Base-by-base conservation (phyloP, 1,284 basidiomycete genomes). In the Ganoderma resinaceum region DNA sequence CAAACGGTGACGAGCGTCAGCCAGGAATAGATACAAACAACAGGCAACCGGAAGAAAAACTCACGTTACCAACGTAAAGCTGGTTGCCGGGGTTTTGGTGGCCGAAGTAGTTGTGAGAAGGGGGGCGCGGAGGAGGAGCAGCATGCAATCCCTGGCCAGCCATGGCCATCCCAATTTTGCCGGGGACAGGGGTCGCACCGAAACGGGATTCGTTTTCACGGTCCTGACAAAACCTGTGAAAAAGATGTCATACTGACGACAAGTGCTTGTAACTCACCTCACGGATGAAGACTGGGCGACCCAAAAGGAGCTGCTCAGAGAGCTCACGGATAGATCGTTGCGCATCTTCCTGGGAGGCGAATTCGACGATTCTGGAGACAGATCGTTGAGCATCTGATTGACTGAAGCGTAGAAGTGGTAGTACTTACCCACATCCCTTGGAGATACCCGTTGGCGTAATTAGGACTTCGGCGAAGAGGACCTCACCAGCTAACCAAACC, bases 401-500 rank as follows among this genome's bases (percentile, higher is more conserved):
- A 43, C 20, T 26, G 63, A 76, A 20, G 40, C 74, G 26, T 42
- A 63, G 65, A 26, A 35, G 59, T 29, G 63, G 26, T 16, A 62
- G 33, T n/a, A 88, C 95, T 83, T 78, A 97, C 96, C 96, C 96
- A 90, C 97, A 98, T 80, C 97, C 97, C 82, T 99, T 99, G 59
- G 96, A 98, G 72, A 97, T 90, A 66, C 97, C 97, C 49, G 95
- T 97, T 11, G 97, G 97, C 11, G 97, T 97, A 74, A 96, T 86
- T 77, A 99, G 90, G 73, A 99, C 96, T 89, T 99, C 97, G 86
- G 97, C 95, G 89, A 99, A 99, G 80, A 97, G 91, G 79, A 99
- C 96, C 86, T 97, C 93, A 85, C 95, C 95, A 92, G 93, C 95
- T 96, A 89, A 86, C 86, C 71, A 86, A 89, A 84, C 88, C 89